A percentile compares a stretch with the other conserved stretches of the same genome.
Conservation (phyloP, 352 stramenopile genomes). For the Phytophthora brassicae region DNA sequence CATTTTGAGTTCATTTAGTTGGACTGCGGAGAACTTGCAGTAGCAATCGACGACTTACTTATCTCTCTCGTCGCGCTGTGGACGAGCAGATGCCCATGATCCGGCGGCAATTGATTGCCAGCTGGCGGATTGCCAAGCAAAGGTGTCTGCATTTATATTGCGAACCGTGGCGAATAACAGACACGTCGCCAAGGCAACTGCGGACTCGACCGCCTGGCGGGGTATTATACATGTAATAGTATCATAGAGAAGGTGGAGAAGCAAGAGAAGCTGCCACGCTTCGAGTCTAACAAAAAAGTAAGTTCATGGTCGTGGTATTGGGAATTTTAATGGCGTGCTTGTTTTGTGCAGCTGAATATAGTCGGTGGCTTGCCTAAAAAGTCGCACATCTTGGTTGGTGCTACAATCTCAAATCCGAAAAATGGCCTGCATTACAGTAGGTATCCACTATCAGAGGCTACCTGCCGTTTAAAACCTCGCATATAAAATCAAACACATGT, state of each 20-base stretch:
- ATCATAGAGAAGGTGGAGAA: no score
- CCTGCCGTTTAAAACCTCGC: not conserved
- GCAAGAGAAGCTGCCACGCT: not conserved
- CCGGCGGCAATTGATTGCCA: not conserved
- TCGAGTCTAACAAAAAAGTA: not conserved
- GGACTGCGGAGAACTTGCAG: no score
- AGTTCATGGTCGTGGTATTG: not conserved
- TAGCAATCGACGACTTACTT: no score
- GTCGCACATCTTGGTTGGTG: slow-evolving; percentile 16
- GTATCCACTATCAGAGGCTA: not conserved
- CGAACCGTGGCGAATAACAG: no score
- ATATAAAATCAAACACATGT: not conserved
- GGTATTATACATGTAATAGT: no score
- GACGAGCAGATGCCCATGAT: no score
- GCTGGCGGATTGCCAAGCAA: not conserved
- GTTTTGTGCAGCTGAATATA: not conserved
- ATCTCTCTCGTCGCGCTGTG: no score
- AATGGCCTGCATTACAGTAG: not conserved
- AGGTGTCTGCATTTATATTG: no score
- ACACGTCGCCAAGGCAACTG: no score
- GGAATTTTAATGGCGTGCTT: not conserved
- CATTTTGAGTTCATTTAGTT: no score
- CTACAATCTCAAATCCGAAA: slow-evolving; percentile 4
- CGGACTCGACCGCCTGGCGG: slow-evolving; percentile 18
- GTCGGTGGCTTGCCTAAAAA: not conserved